Evolutionary conservation across 164 flowering plant genomes (phyloP), one percentile per base, ranked within the genome.

Genomic region (Macadamia integrifolia): DNA sequence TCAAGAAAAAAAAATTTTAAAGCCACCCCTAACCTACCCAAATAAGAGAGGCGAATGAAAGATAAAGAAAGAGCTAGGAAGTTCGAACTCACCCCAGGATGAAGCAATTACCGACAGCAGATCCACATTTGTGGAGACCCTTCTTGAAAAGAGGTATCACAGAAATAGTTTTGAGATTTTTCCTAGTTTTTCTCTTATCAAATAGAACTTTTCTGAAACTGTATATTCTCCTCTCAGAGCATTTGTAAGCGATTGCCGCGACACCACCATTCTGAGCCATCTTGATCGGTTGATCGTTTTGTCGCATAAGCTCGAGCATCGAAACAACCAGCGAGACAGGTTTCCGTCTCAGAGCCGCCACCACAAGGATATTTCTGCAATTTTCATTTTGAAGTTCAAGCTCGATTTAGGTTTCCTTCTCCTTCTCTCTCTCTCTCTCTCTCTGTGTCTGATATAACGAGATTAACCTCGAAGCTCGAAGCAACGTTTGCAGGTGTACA

Each of bases 261-360:
- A 67, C 56, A 58, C 70, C 69, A 9, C 71, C 69, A 57, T 58
- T 68, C 61, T 71, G 79, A n/a, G 81, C 84, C 80, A 76, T 35
- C 40, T 76, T 65, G 30, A 14, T 66, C 32, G 56, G 28, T 70
- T 32, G 67, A 55, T 28, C 35, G 10, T 15, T 40, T 42, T 17
- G 10, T 17, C 30, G 2, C 15, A 9, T n/a, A 6, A 11, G 6
- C 35, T n/a, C 29, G 13, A 9, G 13, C 13, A 60, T 35, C 63
- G 15, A 60, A 10, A 29, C 6, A 60, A 7, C 15, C 43, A 60
- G 3, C 3, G 6, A 60, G 30, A 5, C 3, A 14, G 49, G 14
- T 17, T 35, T 35, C 40, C 40, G 40, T 35, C 5, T 35, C 40
- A 35, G 40, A 35, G 5, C 5, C 40, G 5, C 5, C 40, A 35